These are phyloP conservation scores for Hibiscus syriacus DNA, from an alignment of 345 rosid species.

Conservation along the genomic window DNA sequence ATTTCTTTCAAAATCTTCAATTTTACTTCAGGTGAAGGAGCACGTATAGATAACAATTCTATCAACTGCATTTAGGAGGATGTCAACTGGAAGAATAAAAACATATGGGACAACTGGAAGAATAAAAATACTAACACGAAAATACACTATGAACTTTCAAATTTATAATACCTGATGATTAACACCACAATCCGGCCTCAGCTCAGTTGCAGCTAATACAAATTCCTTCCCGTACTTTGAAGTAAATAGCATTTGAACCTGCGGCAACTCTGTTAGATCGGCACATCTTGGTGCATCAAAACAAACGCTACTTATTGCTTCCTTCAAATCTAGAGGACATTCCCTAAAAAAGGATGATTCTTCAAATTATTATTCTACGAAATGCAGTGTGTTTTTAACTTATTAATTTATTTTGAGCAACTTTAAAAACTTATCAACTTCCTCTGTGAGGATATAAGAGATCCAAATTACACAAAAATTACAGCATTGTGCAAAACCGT, in stretches of 20 bases:
- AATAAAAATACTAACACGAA: background rate
- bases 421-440: background rate
- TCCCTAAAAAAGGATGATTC: slow-evolving; percentile 48
- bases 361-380: slow-evolving; percentile 4
- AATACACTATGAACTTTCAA: background rate
- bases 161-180: slow-evolving; percentile 70
- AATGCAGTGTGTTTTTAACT: background rate
- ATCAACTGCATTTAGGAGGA: slow-evolving; percentile 49
- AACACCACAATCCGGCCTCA: slow-evolving; percentile 92
- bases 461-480: background rate
- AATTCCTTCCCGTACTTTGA: slow-evolving; percentile 88
- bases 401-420: background rate
- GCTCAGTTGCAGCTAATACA: slow-evolving; percentile 85
- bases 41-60: slow-evolving; percentile 79
- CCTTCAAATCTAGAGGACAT: slow-evolving; percentile 92
- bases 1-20: slow-evolving; percentile 88
- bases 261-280: slow-evolving; percentile 81
- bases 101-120: background rate
- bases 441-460: background rate
- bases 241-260: slow-evolving; percentile 78
- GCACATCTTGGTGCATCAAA: slow-evolving; percentile 99
- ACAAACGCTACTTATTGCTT: slow-evolving; percentile 87
- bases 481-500: background rate
- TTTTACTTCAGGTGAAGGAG: slow-evolving; percentile 70
- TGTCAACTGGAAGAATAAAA: background rate